Evolutionary conservation across 2,329 filamentous ascomycete species (phyloP).

Genomic region (Ambrosiella cleistominuta): DNA sequence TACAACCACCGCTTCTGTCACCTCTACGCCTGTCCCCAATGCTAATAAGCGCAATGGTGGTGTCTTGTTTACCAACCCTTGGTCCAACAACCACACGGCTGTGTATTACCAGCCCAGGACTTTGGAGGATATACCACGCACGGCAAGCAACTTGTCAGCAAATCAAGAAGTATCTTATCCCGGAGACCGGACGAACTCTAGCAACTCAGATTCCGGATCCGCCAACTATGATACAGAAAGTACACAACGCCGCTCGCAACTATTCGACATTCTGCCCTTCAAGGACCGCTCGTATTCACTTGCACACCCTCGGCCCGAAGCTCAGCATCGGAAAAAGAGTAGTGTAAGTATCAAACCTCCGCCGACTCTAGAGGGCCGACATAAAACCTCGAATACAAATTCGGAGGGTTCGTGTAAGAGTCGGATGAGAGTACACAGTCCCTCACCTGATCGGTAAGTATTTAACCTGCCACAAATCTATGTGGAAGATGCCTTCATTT

Average conservation of each 20-base stretch:
- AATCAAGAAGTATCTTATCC: background rate
- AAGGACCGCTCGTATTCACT: background rate
- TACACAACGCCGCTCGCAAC: background rate
- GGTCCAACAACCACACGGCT: background rate
- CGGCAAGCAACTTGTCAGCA: background rate
- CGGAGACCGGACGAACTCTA: background rate
- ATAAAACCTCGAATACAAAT: background rate
- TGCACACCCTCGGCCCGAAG: background rate
- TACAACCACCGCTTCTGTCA: background rate
- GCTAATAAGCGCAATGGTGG: background rate
- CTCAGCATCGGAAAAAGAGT: background rate
- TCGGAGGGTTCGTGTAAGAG: background rate
- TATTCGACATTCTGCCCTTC: background rate
- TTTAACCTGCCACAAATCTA: no score
- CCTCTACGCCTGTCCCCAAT: background rate
- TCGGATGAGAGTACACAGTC: background rate
- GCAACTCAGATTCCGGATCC: background rate
- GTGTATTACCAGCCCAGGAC: background rate
- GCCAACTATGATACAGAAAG: background rate
- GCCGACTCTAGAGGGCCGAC: background rate
- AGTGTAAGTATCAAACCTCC: background rate
- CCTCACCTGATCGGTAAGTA: no score
- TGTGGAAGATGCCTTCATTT: no score
- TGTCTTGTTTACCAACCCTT: background rate
- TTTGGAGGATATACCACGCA: background rate